Conservation (phyloP, 129 eudicot genomes). For the Glebionis coronaria region DNA sequence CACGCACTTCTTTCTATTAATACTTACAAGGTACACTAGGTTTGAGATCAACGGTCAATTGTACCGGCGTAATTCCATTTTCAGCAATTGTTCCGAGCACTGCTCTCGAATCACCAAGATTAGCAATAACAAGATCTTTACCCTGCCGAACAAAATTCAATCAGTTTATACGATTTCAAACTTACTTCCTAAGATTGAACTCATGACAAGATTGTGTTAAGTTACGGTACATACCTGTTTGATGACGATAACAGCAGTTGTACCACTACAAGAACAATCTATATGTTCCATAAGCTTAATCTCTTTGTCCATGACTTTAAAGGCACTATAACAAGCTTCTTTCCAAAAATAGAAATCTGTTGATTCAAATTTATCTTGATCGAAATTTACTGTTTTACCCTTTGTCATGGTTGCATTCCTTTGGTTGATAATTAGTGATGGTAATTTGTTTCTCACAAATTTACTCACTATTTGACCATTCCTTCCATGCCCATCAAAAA, state of each 20-base stretch:
- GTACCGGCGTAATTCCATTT: constrained; percentile 66
- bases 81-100: constrained; percentile 67
- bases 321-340: constrained; percentile 61
- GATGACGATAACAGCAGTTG: constrained; percentile 74
- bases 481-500: constrained; percentile 89
- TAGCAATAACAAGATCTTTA: constrained; percentile 54
- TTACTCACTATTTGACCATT: constrained; percentile 75
- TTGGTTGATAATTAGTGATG: constrained; percentile 62
- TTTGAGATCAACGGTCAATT: constrained; percentile 77
- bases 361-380: constrained; percentile 28
- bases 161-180: too few species aligned
- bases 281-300: constrained; percentile 52
- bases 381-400: constrained; percentile 25
- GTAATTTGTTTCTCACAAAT: constrained; percentile 61
- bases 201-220: background rate
- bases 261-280: constrained; percentile 78
- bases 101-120: constrained; percentile 94
- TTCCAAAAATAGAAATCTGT: constrained; percentile 52
- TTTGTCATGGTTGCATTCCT: constrained; percentile 40
- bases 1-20: background rate
- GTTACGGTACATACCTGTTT: constrained; percentile 76
- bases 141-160: constrained; percentile 16
- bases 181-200: background rate
- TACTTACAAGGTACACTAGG: constrained; percentile 77
- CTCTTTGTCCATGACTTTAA: constrained; percentile 77